Base-by-base conservation (phyloP, 176 grass and related monocot species). In the Rhynchospora tenuis region DNA sequence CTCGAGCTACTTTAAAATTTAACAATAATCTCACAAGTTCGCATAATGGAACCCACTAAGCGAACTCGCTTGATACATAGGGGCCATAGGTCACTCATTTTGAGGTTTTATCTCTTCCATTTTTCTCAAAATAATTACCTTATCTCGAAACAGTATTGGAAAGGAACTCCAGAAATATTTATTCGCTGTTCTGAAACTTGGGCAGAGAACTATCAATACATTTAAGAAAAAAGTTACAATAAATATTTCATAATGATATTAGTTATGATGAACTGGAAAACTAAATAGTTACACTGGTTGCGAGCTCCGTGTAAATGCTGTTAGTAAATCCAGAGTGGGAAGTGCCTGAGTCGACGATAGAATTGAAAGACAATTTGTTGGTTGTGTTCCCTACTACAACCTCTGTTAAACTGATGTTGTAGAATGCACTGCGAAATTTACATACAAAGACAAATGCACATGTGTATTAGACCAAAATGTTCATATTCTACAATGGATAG, bases 341-440 rank as follows among this genome's bases (percentile, higher is more conserved):
- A 11, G 86, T 92, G 79, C 94, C 94, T 33, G 94, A 97, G 85
- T 97, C 94, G 0, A 92, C 57, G 3, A 94, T 8, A 73, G 92
- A 92, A 52, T 68, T 64, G 83, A 86, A 94, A 20, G 73, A 44
- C 76, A 57, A 73, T 56, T 75, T 24, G 83, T 57, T 15, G 5
- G 45, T 78, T 59, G 48, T 45, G 45, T 0, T 76, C 1, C 5
- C 86, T 3, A 92, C 88, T 60, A 5, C 70, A 44, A 90, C 67
- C 15, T 42, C 22, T 58, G 86, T 94, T 66, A 97, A 72, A 85
- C 86, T 92, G 59, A 97, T 91, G 62, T 82, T 92, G 80, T 97
- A 97, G 15, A n/a, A 79, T 7, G 82, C 73, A 20, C 94, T 97
- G 88, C 22, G 22, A 64, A 67, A 52, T 42, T 22, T 48, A 44